phyloP scores from a whole-genome alignment of 805 yeast genomes.

The Saccharomycopsis vini region DNA sequence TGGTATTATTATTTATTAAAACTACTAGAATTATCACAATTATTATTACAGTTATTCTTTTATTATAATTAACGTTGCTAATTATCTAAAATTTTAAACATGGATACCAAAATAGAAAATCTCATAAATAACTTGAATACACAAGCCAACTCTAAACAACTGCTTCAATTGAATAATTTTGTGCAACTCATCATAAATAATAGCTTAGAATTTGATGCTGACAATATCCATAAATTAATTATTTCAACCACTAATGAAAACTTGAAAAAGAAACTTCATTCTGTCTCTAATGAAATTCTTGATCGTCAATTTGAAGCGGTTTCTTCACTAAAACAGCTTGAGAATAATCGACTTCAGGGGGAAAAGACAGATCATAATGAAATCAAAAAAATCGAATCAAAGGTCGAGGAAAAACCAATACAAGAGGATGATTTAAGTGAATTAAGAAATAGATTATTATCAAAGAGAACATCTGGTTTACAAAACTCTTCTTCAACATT shows the following conservation, averaged over 20 bases:
- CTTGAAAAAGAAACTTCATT: neutral
- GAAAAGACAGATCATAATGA: too few species aligned
- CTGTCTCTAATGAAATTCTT: neutral
- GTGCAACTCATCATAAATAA: constrained; percentile 4
- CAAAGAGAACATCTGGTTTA: constrained; percentile 3
- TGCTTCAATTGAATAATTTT: too few species aligned
- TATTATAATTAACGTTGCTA: too few species aligned
- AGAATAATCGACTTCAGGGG: too few species aligned
- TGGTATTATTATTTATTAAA: too few species aligned
- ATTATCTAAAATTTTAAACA: too few species aligned
- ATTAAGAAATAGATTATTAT: constrained; percentile 11
- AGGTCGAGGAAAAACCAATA: neutral
- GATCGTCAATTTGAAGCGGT: constrained; percentile 3
- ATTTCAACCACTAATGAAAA: neutral
- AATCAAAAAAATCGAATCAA: neutral
- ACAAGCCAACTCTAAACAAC: too few species aligned
- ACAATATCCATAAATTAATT: constrained; percentile 5
- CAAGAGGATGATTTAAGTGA: constrained; percentile 7
- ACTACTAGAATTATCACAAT: too few species aligned
- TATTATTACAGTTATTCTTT: too few species aligned
- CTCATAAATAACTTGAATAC: neutral
- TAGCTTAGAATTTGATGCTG: constrained; percentile 11
- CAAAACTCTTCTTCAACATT: neutral
- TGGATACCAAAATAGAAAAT: constrained; percentile 2
- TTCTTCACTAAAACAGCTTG: neutral